Conservation (phyloP, 1,139 yeast species). For the Protomyces lactucae-debilis region DNA sequence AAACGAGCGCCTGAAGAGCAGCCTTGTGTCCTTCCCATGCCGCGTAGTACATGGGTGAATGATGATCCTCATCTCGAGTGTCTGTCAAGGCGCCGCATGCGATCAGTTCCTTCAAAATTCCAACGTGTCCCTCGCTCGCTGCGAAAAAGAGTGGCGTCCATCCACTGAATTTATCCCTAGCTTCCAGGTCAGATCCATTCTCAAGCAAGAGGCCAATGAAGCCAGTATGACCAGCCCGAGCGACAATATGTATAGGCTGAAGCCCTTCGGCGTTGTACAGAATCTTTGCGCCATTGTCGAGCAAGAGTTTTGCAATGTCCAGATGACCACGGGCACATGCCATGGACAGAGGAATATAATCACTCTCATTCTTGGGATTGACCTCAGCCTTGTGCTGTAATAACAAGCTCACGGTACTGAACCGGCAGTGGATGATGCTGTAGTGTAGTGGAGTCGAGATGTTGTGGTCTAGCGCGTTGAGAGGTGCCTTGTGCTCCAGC, state of each 20-base stretch:
- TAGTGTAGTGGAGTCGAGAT: slow-evolving; percentile 64
- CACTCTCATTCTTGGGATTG: slow-evolving; percentile 42
- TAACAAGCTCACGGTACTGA: slow-evolving; percentile 52
- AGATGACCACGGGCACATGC: slow-evolving; percentile 85
- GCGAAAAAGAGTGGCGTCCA: slow-evolving; percentile 96
- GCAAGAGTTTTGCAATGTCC: slow-evolving; percentile 60
- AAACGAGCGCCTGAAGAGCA: slow-evolving; percentile 60
- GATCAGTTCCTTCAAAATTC: slow-evolving; percentile 65
- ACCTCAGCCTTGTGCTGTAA: slow-evolving; percentile 43
- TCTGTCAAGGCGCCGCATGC: slow-evolving; percentile 67
- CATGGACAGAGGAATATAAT: slow-evolving; percentile 75
- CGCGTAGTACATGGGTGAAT: slow-evolving; percentile 79
- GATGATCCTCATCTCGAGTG: slow-evolving; percentile 76
- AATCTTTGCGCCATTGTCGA: slow-evolving; percentile 42
- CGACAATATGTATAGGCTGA: slow-evolving; percentile 80
- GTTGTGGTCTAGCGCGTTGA: slow-evolving; percentile 44
- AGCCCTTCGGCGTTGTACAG: slow-evolving; percentile 79
- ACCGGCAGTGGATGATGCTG: slow-evolving; percentile 67
- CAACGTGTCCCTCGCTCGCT: slow-evolving; percentile 74
- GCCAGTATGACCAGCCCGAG: slow-evolving; percentile 72
- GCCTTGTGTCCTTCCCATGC: slow-evolving; percentile 88
- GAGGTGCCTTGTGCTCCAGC: slow-evolving; percentile 38
- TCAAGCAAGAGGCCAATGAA: slow-evolving; percentile 63
- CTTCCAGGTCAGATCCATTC: slow-evolving; percentile 75
- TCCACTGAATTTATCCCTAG: slow-evolving; percentile 73